Percentiles rank a stretch among this genome's conserved stretches.
phyloP scores from a whole-genome alignment of 805 yeast species.

The Kazachstania psychrophila region DNA sequence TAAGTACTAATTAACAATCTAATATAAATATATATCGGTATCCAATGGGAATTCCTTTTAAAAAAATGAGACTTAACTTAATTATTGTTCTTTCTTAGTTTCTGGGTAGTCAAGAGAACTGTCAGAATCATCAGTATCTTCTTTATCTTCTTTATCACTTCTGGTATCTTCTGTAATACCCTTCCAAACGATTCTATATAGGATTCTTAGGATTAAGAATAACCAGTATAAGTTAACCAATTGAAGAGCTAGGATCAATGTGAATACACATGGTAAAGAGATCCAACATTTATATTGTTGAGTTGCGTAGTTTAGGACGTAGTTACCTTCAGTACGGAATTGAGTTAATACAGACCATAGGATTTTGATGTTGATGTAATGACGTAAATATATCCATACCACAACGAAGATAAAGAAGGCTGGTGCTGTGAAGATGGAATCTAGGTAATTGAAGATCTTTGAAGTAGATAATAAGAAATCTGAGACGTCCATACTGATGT shows the following conservation, averaged over 20 bases:
- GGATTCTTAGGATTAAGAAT: conserved; percentile 67
- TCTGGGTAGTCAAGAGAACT: conserved; percentile 31
- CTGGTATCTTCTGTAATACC: conserved; percentile 72
- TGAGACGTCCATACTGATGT: conserved; percentile 91
- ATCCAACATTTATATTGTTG: conserved; percentile 96
- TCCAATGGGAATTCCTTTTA: too few relatives aligned
- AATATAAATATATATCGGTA: too few relatives aligned
- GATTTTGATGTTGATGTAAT: conserved; percentile 69
- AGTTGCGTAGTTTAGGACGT: conserved; percentile 69
- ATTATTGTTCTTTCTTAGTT: conserved; percentile 11
- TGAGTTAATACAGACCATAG: conserved; percentile 81
- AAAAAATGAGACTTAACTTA: too few relatives aligned
- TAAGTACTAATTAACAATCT: too few relatives aligned
- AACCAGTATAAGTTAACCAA: conserved; percentile 85
- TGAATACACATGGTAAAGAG: conserved; percentile 82
- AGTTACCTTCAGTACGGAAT: conserved; percentile 78
- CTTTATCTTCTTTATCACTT: conserved; percentile 65
- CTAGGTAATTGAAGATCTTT: conserved; percentile 79
- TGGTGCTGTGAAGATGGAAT: conserved; percentile 52
- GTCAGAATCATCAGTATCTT: conserved; percentile 32
- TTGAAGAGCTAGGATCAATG: conserved; percentile 70
- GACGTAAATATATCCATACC: conserved; percentile 85
- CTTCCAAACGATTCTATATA: conserved; percentile 51
- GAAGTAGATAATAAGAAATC: conserved; percentile 82
- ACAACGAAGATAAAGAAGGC: conserved; percentile 58